Base-by-base conservation (phyloP, 129 eudicot genomes). In the Ambrosia trifida region DNA sequence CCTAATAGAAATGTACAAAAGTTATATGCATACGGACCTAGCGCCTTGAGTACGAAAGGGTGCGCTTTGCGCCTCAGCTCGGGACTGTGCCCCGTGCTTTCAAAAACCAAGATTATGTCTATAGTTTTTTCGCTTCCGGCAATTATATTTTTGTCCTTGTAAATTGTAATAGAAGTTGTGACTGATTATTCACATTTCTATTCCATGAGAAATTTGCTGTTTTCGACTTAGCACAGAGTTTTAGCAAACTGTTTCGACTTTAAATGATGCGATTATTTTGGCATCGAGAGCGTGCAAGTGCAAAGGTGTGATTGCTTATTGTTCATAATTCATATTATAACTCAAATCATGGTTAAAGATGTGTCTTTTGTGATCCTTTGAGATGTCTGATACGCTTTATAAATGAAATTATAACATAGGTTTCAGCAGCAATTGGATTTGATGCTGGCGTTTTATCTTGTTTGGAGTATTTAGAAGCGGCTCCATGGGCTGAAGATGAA, bases 401-500 rank as follows among this genome's bases (percentile, higher is more conserved):
- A 58, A 17, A 47, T 49, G 28, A 73, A n/a, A 46, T 10, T 69
- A 63, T 64, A 13, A 64, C 36, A 62, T 72, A 86, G 96, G 92
- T 86, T 44, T 86, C 96, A 38, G 88, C 93, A 7, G 95, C 95
- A 53, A 89, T 93, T 19, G 96, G 92, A 44, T 93, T 93, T 49
- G 93, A 93, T 76, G 98, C 95, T n/a, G 96, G 96, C 7, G 96
- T 93, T 13, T 79, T 89, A 63, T 89, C 96, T 4, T 93, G 98
- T 76, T 87, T 93, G 85, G 98, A 89, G 84, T 93, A 89, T 80
- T 75, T 93, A 67, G 98, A 93, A 80, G 98, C 96, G 31, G 98
- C 96, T 36, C 98, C 98, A 63, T 93, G 98, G 98, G 88, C 92
- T 0, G 96, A 93, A 72, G 96, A 89, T 41, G 98, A 89, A 47